Evolutionary conservation across 1,284 basidiomycete genomes (phyloP).

Genomic region (Austropuccinia psidii): DNA sequence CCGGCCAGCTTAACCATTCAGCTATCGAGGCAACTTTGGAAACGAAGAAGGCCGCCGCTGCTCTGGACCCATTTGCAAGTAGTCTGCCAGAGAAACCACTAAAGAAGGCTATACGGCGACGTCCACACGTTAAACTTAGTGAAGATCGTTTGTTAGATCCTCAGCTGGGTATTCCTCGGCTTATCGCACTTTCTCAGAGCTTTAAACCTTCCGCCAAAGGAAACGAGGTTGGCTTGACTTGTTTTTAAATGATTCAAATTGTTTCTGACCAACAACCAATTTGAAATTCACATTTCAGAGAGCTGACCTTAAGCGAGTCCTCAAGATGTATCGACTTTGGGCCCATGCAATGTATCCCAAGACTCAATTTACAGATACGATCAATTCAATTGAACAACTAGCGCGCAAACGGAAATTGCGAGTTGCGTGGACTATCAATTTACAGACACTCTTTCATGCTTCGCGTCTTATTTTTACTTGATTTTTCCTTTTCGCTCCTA

Average conservation of each 20-base stretch:
- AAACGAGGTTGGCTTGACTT: background rate
- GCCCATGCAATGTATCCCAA: slow-evolving; percentile 81
- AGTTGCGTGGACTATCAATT: slow-evolving; percentile 53
- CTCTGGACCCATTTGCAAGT: background rate
- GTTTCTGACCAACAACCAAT: background rate
- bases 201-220: slow-evolving; percentile 22
- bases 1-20: slow-evolving; percentile 8
- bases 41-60: background rate
- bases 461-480: too few species aligned
- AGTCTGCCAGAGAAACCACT: background rate
- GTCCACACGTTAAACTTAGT: slow-evolving; percentile 14
- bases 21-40: slow-evolving; percentile 9
- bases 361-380: slow-evolving; percentile 71
- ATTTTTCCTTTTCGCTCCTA: too few species aligned
- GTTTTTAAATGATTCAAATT: background rate
- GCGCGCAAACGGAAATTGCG: slow-evolving; percentile 74
- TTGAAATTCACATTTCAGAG: slow-evolving; percentile 51
- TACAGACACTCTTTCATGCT: too few species aligned
- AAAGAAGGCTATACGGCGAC: background rate
- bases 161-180: background rate
- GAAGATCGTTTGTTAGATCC: slow-evolving; percentile 6
- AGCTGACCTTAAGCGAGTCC: slow-evolving; percentile 64
- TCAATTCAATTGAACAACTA: slow-evolving; percentile 69
- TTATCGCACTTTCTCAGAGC: background rate
- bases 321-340: slow-evolving; percentile 84